Evolutionary conservation across 768 basidiomycete species (phyloP).

Genomic region (Lepiota venenata): DNA sequence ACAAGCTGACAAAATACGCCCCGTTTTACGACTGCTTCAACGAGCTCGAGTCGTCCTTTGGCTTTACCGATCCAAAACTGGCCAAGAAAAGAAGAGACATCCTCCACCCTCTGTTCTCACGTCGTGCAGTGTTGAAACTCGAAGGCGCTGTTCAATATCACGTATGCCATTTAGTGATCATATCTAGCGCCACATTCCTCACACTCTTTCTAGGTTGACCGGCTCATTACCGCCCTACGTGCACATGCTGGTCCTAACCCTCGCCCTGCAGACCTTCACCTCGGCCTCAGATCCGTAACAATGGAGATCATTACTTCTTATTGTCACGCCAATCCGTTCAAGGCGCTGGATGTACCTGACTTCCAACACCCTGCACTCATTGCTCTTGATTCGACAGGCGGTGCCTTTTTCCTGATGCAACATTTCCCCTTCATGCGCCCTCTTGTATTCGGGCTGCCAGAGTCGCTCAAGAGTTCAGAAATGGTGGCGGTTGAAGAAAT

Average conservation of each 20-base stretch:
- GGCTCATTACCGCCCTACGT: constrained; percentile 16
- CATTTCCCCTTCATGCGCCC: constrained; percentile 21
- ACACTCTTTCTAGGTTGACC: constrained; percentile 18
- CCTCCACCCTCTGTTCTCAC: constrained; percentile 29
- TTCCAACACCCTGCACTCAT: constrained; percentile 24
- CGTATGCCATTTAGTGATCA: constrained; percentile 13
- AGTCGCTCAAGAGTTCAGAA: constrained; percentile 17
- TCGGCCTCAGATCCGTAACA: constrained; percentile 23
- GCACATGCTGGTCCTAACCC: background rate
- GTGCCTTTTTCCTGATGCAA: constrained; percentile 13
- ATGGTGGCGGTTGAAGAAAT: constrained; percentile 16
- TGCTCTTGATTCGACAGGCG: constrained; percentile 15
- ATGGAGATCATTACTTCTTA: constrained; percentile 29
- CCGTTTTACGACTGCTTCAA: constrained; percentile 24
- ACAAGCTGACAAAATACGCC: constrained; percentile 25
- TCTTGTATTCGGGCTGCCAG: constrained; percentile 15
- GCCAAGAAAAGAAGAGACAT: constrained; percentile 26
- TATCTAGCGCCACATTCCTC: background rate
- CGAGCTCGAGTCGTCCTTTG: constrained; percentile 24
- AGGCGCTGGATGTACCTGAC: constrained; percentile 19
- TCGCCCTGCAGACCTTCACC: constrained; percentile 18
- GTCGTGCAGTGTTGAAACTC: constrained; percentile 27
- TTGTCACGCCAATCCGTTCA: constrained; percentile 26
- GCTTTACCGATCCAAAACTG: constrained; percentile 19
- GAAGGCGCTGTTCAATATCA: constrained; percentile 25